Evolutionary conservation across 2,329 filamentous ascomycete genomes (phyloP), one percentile per base, ranked within the genome.

Genomic region (Colletotrichum higginsianum): DNA sequence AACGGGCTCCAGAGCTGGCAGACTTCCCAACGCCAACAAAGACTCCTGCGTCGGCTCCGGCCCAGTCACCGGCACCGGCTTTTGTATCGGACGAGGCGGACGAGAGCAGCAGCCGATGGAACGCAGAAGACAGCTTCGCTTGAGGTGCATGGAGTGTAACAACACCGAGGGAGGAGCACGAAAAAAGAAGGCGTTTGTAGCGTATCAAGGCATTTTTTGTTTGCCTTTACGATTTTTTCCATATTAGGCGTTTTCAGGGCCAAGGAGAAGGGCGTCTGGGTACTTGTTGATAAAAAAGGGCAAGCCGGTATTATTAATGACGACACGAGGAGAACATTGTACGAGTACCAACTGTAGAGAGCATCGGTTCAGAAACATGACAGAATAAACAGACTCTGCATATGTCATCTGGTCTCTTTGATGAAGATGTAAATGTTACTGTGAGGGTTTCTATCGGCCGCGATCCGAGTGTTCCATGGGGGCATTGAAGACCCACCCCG

Each of bases 71-170:
- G 21, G 49, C 35, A 21, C 49, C 68, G n/a, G 44, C 26, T 11
- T 4, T 40, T 9, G 38, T 35, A 5, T 53, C 23, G n/a, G 13
- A 18, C 2, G 56, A 58, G 26, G 55, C 64, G 44, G 67, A 78
- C 53, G 77, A 77, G 67, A 81, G 79, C 62, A 78, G 76, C 44
- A 78, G 76, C 46, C 78, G 79, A 60, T 84, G 83, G 83, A 78
- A 78, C 64, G 82, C 79, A 42, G 83, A 85, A 72, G 82, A 86
- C 75, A 85, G 82, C 71, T 85, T 86, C 79, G 84, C 82, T 26
- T 84, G 76, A 82, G 38, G 49, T 66, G 26, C 12, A 26, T 26
- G 30, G 44, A 35, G 15, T 69, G 66, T 68, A 72, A 57, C 40
- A 64, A 69, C 58, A 72, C 40, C 18, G 56, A 50, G 13, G 13